These are phyloP conservation scores for Aureobasidium sp. DNA, from an alignment of 2,329 filamentous ascomycete genomes.

Conservation along the genomic window DNA sequence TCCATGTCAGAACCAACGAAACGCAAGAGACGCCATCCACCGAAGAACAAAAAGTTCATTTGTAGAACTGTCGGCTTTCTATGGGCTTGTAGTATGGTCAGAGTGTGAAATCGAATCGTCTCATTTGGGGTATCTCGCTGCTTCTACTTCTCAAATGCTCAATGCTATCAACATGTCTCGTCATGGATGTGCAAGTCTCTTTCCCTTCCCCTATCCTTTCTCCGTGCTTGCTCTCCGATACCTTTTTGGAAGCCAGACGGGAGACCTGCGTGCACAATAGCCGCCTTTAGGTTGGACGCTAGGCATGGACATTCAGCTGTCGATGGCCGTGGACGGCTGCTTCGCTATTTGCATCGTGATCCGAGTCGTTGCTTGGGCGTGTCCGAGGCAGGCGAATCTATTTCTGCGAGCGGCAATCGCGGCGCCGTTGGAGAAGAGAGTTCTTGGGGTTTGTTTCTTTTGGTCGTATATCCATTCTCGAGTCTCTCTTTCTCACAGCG, in stretches of 20 bases:
- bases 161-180: neutral
- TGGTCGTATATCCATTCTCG: neutral
- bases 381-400: neutral
- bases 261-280: neutral
- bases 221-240: neutral
- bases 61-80: no score
- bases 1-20: neutral
- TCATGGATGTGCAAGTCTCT: neutral
- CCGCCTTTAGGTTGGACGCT: neutral
- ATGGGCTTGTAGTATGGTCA: neutral
- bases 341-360: neutral
- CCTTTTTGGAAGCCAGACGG: neutral
- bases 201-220: neutral
- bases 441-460: neutral
- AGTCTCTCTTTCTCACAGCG: slow-evolving; percentile 22
- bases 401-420: neutral
- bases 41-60: no score
- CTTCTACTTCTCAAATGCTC: neutral
- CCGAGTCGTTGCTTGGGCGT: neutral
- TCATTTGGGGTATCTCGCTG: neutral
- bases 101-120: neutral
- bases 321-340: neutral
- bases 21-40: neutral
- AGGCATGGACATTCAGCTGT: neutral
- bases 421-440: neutral